Evolutionary conservation across 2,329 filamentous ascomycete species (phyloP).

Genomic region (Microdochium paspali): DNA sequence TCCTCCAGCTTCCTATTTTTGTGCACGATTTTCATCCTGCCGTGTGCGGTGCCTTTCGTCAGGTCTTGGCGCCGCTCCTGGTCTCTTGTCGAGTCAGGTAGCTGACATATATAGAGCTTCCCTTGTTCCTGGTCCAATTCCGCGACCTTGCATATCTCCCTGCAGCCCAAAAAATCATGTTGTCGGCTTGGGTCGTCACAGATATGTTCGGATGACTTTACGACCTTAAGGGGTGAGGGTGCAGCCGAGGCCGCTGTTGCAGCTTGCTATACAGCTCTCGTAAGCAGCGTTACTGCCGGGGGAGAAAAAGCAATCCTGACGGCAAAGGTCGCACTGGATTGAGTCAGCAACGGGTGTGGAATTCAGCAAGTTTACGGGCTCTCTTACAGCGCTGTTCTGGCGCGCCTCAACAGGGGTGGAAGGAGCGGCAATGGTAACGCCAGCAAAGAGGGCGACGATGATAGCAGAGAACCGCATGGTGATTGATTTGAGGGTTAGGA

Average conservation of each 20-base stretch:
- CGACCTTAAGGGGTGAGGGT: background rate
- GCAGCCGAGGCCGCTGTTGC: background rate
- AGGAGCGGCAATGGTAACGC: background rate
- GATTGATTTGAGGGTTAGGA: background rate
- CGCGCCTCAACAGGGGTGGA: background rate
- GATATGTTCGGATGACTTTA: background rate
- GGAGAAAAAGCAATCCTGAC: background rate
- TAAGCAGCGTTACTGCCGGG: background rate
- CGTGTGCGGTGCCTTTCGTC: background rate
- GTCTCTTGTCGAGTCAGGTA: background rate
- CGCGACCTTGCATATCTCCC: background rate
- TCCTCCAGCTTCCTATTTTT: background rate
- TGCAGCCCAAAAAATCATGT: background rate
- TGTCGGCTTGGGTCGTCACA: background rate
- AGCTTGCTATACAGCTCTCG: background rate
- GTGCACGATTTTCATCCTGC: background rate
- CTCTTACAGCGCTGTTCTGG: background rate
- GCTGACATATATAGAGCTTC: background rate
- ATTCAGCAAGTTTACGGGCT: background rate
- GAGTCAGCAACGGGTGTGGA: background rate
- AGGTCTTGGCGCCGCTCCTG: background rate
- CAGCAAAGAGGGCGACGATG: background rate
- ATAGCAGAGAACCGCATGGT: background rate
- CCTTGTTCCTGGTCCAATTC: background rate
- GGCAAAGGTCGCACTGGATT: background rate